These are phyloP conservation scores for Prunus padus DNA, from an alignment of 306 rosid genomes.

Conservation along the genomic window DNA sequence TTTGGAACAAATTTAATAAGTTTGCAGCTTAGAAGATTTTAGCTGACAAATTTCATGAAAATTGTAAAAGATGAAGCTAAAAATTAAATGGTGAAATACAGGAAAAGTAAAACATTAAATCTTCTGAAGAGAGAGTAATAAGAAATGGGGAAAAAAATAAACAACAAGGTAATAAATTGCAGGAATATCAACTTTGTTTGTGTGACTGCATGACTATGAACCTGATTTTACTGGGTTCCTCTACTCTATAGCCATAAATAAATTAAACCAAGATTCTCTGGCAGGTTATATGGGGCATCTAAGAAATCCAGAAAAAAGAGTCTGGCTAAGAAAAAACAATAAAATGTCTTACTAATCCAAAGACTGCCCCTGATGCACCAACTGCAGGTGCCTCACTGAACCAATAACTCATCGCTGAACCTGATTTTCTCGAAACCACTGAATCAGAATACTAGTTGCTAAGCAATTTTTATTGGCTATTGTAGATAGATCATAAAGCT, in stretches of 20 bases:
- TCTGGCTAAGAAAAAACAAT: slow-evolving; percentile 6
- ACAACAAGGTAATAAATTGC: background rate
- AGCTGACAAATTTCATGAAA: background rate
- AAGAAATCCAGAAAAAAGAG: background rate
- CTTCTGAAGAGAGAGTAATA: background rate
- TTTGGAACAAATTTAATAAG: background rate
- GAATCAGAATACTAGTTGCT: slow-evolving; percentile 47
- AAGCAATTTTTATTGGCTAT: slow-evolving; percentile 43
- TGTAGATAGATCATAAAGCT: slow-evolving; percentile 45
- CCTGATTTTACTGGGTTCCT: background rate
- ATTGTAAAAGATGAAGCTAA: background rate
- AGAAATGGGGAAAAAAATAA: background rate
- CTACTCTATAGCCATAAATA: background rate
- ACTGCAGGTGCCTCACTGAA: slow-evolving; percentile 73
- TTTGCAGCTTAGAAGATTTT: background rate
- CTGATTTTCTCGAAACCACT: slow-evolving; percentile 66
- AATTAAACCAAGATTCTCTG: background rate
- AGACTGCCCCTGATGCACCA: slow-evolving; percentile 94
- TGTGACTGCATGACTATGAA: background rate
- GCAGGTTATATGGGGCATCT: background rate
- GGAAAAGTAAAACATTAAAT: background rate
- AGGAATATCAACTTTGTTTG: background rate
- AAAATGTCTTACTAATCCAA: slow-evolving; percentile 70
- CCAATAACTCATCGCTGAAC: slow-evolving; percentile 82
- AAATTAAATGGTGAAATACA: background rate